Base-by-base conservation (phyloP, 1,139 yeast species). In the Hyphopichia fennica region DNA sequence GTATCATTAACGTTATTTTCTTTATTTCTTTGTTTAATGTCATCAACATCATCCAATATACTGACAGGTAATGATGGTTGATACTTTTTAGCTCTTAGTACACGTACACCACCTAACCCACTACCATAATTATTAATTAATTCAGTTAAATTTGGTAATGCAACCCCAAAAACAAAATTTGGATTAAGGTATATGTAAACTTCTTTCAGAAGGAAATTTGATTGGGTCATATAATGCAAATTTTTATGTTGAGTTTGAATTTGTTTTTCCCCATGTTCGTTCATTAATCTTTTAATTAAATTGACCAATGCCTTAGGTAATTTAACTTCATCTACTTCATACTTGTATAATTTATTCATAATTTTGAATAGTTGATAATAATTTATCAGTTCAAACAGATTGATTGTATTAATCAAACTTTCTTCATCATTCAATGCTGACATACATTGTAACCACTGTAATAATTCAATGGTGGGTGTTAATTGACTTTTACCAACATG, bases 391-490 rank as follows among this genome's bases (percentile, higher is more conserved):
- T 72, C 84, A 58, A 75, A 81, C 60, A 75, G 80, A 47, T 66
- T 77, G 45, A 79, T 71, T 41, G 85, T 84, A 55, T 70, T 77
- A 49, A 67, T 78, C 60, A 83, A 75, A 52, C 70, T 77, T 55
- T 72, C 84, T 41, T 79, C 82, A 46, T 77, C 78, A 16, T 63
- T 65, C 35, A 84, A 60, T 30, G 79, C 74, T 0, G 96, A 81
- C 64, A 90, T 80, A 40, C 93, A 86, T 60, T 93, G 98, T 40
- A 91, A 67, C 90, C 96, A 91, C 60, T 93, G 97, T 45, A 93
- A 66, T 28, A 93, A 63, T 59, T 91, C 95, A 43, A 86, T 79
- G 1, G 88, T 71, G 1, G 96, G 91, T 44, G 79, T 79, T 43
- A 90, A 70, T 48, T 87, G 90, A 23, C 67, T 65, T 39, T 80